Conservation (phyloP, 208 protist genomes). For the Trypanosomatidae sp. region DNA sequence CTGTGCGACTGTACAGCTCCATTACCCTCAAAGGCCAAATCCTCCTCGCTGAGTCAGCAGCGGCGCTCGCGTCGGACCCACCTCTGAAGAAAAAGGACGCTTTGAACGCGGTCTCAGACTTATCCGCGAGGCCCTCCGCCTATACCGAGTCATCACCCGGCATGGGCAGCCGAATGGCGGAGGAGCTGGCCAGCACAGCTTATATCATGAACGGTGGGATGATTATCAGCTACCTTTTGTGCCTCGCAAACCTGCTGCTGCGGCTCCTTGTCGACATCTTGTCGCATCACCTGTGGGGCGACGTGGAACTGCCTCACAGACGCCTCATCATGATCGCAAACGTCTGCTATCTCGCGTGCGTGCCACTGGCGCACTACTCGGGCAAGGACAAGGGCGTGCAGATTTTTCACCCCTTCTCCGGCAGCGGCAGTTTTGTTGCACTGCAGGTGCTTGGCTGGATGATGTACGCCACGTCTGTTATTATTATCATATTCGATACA, state of each 20-base stretch:
- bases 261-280: slow-evolving; percentile 62
- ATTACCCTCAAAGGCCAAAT: slow-evolving; percentile 6
- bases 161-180: background rate
- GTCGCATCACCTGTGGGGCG: slow-evolving; percentile 28
- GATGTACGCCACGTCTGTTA: slow-evolving; percentile 48
- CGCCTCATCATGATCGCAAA: slow-evolving; percentile 35
- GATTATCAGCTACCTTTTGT: slow-evolving; percentile 53
- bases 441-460: slow-evolving; percentile 79
- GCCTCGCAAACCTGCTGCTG: slow-evolving; percentile 48
- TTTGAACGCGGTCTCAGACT: background rate
- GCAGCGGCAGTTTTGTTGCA: slow-evolving; percentile 63
- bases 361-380: slow-evolving; percentile 69
- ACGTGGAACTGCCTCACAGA: slow-evolving; percentile 20
- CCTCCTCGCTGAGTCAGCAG: background rate
- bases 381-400: slow-evolving; percentile 60
- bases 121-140: background rate
- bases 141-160: background rate
- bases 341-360: slow-evolving; percentile 43
- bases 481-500: slow-evolving; percentile 32
- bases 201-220: slow-evolving; percentile 66
- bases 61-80: background rate
- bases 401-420: slow-evolving; percentile 59
- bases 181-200: slow-evolving; percentile 16
- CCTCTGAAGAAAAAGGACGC: background rate
- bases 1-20: slow-evolving; percentile 38